A percentile compares a stretch with the other conserved stretches of the same genome.
These are phyloP conservation scores for Hyphopichia pseudoburtonii DNA, from an alignment of 1,139 yeast genomes.

Conservation along the genomic window DNA sequence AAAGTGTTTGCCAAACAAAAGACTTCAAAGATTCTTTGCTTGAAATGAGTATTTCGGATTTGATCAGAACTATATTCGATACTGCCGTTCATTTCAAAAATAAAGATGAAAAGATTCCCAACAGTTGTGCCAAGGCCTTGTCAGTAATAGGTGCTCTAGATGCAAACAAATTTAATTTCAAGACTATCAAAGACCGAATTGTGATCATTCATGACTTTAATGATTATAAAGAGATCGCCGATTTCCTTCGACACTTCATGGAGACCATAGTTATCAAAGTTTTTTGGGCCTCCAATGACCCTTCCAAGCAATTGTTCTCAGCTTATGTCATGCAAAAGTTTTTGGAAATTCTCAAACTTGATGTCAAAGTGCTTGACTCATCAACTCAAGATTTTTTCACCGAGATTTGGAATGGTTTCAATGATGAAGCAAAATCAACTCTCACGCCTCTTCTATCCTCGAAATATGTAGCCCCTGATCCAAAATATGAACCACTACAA, in stretches of 20 bases:
- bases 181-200: slow-evolving; percentile 41
- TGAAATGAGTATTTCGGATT: slow-evolving; percentile 36
- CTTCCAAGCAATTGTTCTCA: slow-evolving; percentile 76
- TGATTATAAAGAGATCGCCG: slow-evolving; percentile 60
- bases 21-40: slow-evolving; percentile 29
- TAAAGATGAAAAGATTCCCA: slow-evolving; percentile 49
- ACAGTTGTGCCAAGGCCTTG: slow-evolving; percentile 65
- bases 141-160: slow-evolving; percentile 82
- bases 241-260: slow-evolving; percentile 65
- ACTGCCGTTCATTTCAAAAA: slow-evolving; percentile 59
- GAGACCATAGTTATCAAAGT: slow-evolving; percentile 72
- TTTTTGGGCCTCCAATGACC: slow-evolving; percentile 89
- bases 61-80: slow-evolving; percentile 59
- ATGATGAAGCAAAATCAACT: slow-evolving; percentile 70
- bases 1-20: slow-evolving; percentile 46
- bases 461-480: slow-evolving; percentile 59
- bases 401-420: slow-evolving; percentile 60
- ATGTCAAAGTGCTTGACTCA: slow-evolving; percentile 31
- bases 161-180: slow-evolving; percentile 56
- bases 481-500: slow-evolving; percentile 33
- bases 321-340: slow-evolving; percentile 92
- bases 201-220: slow-evolving; percentile 61
- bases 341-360: slow-evolving; percentile 62
- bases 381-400: slow-evolving; percentile 17
- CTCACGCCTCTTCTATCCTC: slow-evolving; percentile 76